phyloP scores from a whole-genome alignment of 2,329 filamentous ascomycete species.

The Penicillium sp. region DNA sequence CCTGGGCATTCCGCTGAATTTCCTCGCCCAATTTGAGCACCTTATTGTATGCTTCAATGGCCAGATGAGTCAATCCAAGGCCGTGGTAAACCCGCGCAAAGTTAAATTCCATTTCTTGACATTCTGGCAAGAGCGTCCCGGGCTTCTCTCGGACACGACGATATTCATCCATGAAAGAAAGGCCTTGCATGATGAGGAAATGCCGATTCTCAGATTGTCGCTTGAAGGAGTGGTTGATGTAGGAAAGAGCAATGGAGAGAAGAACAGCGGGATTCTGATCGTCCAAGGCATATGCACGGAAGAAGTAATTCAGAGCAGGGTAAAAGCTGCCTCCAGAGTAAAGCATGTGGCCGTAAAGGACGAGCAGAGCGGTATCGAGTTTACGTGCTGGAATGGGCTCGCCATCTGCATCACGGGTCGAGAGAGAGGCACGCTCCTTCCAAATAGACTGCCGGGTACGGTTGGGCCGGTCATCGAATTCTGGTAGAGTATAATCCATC shows the following conservation, averaged over 20 bases:
- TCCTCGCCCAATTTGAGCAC: constrained; percentile 52
- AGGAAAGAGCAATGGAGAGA: constrained; percentile 76
- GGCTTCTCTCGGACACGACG: constrained; percentile 57
- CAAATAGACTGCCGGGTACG: constrained; percentile 43
- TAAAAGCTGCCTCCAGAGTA: constrained; percentile 80
- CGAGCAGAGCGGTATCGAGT: constrained; percentile 77
- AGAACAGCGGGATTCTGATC: constrained; percentile 75
- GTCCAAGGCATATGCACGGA: constrained; percentile 70
- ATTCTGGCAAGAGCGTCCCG: constrained; percentile 45
- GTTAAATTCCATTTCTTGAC: constrained; percentile 80
- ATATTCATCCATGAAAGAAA: constrained; percentile 76
- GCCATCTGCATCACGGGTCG: constrained; percentile 38
- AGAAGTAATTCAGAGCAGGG: constrained; percentile 83
- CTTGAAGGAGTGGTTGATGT: constrained; percentile 86
- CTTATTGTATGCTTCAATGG: constrained; percentile 67
- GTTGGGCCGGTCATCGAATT: constrained; percentile 33
- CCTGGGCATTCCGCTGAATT: constrained; percentile 34
- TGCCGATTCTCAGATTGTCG: constrained; percentile 87
- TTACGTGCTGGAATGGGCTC: constrained; percentile 41
- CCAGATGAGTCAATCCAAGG: constrained; percentile 70
- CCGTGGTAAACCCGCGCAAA: constrained; percentile 73
- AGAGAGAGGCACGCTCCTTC: constrained; percentile 43
- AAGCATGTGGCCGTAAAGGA: constrained; percentile 87
- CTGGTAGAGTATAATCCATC: constrained; percentile 69
- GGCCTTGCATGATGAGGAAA: constrained; percentile 79